These are phyloP conservation scores for Coemansia sp. DNA, from an alignment of 192 early-diverging fungal species.

Conservation along the genomic window DNA sequence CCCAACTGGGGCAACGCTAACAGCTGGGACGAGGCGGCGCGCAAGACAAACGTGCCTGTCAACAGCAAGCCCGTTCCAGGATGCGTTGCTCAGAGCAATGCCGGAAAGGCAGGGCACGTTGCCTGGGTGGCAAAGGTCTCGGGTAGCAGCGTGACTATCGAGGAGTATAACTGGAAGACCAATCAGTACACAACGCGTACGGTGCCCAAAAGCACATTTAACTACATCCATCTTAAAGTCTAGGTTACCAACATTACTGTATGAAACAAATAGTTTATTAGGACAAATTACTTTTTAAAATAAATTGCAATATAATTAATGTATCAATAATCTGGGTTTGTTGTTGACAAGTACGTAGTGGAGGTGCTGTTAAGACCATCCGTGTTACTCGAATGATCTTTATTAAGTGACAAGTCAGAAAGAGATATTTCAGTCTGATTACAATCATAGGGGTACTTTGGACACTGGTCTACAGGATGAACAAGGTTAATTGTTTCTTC, in stretches of 20 bases:
- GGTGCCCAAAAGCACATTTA: conserved; percentile 11
- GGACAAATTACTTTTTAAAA: background rate
- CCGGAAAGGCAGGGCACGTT: conserved; percentile 27
- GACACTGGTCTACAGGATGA: too few relatives aligned
- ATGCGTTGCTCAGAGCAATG: conserved; percentile 3
- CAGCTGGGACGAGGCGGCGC: conserved; percentile 8
- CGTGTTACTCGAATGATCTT: too few relatives aligned
- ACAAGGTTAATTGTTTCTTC: conserved; percentile 19
- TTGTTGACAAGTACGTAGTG: too few relatives aligned
- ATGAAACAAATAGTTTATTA: background rate
- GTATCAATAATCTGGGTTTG: too few relatives aligned
- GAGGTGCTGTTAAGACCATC: too few relatives aligned
- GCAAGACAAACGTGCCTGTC: conserved; percentile 2
- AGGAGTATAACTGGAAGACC: conserved; percentile 17
- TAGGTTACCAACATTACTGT: background rate
- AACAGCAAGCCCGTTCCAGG: background rate
- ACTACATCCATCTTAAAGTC: conserved; percentile 11
- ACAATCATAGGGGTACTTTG: too few relatives aligned
- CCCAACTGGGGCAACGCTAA: conserved; percentile 18
- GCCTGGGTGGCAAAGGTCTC: conserved; percentile 46
- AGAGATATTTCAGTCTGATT: too few relatives aligned
- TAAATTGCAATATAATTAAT: too few relatives aligned
- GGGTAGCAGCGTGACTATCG: conserved; percentile 5
- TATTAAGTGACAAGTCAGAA: too few relatives aligned
- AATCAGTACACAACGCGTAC: conserved; percentile 4